Percentiles rank a stretch among this genome's conserved stretches.
Conservation (phyloP, 2,329 filamentous ascomycete species). For the Alternaria triticimaculans region DNA sequence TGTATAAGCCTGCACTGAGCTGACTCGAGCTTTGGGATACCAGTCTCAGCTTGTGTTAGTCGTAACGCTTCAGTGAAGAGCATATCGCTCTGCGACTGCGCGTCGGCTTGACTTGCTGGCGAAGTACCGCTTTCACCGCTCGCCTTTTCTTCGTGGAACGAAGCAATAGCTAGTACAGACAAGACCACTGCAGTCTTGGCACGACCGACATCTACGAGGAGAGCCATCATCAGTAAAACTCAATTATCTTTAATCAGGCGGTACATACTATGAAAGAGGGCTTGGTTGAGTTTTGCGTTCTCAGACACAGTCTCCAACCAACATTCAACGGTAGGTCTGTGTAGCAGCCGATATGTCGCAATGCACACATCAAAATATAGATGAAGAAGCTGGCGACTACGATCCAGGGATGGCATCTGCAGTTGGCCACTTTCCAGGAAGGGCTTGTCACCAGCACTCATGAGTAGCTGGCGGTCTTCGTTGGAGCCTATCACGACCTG, state of each 20-base stretch:
- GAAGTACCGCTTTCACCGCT: constrained; percentile 29
- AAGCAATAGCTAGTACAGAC: constrained; percentile 55
- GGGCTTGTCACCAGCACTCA: constrained; percentile 60
- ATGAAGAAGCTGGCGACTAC: constrained; percentile 48
- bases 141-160: constrained; percentile 54
- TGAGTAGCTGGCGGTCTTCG: constrained; percentile 54
- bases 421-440: constrained; percentile 49
- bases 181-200: constrained; percentile 52
- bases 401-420: constrained; percentile 18
- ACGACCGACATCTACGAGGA: constrained; percentile 33
- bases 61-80: constrained; percentile 50
- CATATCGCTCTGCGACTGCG: constrained; percentile 43
- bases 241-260: not conserved
- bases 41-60: constrained; percentile 56
- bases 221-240: not conserved
- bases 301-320: constrained; percentile 48
- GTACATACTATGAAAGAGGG: constrained; percentile 48
- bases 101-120: constrained; percentile 32
- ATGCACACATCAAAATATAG: constrained; percentile 66
- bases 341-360: constrained; percentile 64
- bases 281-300: constrained; percentile 21
- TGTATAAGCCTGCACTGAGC: constrained; percentile 64
- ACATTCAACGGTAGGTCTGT: constrained; percentile 58
- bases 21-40: constrained; percentile 60
- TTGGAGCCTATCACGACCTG: constrained; percentile 21